Base-by-base conservation (phyloP, 495 filamentous ascomycete genomes). In the Talaromyces ruber region DNA sequence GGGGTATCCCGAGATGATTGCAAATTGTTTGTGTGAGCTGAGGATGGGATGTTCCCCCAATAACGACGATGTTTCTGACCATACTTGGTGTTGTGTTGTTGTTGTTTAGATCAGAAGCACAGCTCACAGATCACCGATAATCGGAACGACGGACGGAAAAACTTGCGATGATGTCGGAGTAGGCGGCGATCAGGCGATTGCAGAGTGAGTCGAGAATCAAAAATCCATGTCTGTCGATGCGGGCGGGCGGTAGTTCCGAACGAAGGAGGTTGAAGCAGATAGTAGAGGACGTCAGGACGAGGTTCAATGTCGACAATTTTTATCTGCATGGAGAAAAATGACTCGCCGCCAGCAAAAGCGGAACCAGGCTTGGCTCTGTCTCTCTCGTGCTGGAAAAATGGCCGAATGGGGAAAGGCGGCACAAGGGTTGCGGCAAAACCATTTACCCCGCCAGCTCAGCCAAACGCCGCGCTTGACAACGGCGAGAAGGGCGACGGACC, bases 41-140 rank as follows among this genome's bases (percentile, higher is more conserved):
- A 6, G 92, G 93, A 76, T 98, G 95, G 71, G 92, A 96, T 72
- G 86, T 91, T 59, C 94, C 94, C 43, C 92, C 91, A 62, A 98
- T 88, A 65, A 98, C 83, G 67, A 97, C 91, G 63, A 98, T 88
- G 73, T 97, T 97, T 70, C 95, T 89, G 67, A 98, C 93, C 94
- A 98, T 94, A 3, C 14, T 47, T 43, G 53, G 65, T 61, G 62
- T 59, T 39, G 60, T 58, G 26, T 64, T 52, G 60, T 64, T 52
- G 32, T 21, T 14, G 26, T 29, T 22, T 29, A 29, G n/a, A 22
- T 26, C 51, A 22, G 21, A 28, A 26, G 51, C 12, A 54, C 51
- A 54, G 51, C 51, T 54, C 24, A 54, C 12, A 14, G 24, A 26
- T 26, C 51, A 54, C 43, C 37, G 21, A 60, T 52, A 29, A 3